Conservation (phyloP, 495 filamentous ascomycete species). For the Aspergillus indologenus region DNA sequence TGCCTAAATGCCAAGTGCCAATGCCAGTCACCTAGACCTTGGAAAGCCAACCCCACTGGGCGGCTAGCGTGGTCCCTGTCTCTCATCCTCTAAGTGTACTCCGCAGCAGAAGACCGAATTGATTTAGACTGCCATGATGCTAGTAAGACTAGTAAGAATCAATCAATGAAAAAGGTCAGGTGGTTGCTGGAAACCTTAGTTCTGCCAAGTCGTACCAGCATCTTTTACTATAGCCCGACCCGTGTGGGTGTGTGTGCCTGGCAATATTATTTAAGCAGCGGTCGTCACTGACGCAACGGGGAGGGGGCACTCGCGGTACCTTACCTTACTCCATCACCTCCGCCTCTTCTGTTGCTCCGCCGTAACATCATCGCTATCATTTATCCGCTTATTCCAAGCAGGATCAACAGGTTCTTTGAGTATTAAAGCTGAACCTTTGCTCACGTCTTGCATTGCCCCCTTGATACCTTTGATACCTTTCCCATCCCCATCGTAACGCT, state of each 20-base stretch:
- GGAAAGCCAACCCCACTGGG: constrained; percentile 1
- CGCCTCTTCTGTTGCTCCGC: neutral
- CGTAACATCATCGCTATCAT: neutral
- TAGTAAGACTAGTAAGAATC: neutral
- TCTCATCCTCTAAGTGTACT: neutral
- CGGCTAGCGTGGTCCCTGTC: constrained; percentile 1
- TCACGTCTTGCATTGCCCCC: neutral
- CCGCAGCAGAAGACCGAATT: neutral
- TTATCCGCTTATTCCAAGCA: neutral
- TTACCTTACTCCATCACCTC: too few species aligned
- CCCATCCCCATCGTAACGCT: neutral
- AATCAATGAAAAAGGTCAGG: neutral
- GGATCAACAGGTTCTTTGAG: neutral
- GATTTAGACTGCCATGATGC: too few species aligned
- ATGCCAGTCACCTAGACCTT: neutral
- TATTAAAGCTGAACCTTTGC: neutral
- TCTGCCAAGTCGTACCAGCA: neutral
- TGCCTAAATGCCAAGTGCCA: neutral
- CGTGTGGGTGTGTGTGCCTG: neutral
- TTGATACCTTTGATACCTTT: neutral
- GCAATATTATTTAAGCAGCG: constrained; percentile 5
- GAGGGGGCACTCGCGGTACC: too few species aligned
- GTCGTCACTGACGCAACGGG: constrained; percentile 3
- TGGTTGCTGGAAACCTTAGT: neutral
- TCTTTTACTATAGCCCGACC: neutral